A percentile compares a stretch with the other conserved stretches of the same genome.
These are phyloP conservation scores for Naegleria lovaniensis DNA, from an alignment of 208 protist species.

Conservation along the genomic window DNA sequence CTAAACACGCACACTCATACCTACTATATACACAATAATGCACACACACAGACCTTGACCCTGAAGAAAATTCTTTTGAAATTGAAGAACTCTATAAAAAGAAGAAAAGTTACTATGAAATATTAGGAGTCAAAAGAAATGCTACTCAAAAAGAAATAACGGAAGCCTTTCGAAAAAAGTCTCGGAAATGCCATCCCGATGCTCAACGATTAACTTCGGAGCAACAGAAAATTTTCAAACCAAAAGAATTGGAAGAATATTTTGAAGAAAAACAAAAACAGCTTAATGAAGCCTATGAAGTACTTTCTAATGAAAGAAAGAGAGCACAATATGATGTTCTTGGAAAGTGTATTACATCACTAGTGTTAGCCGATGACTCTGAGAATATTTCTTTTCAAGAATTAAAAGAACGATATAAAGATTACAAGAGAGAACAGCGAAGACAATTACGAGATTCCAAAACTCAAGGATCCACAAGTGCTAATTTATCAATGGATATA, in stretches of 20 bases:
- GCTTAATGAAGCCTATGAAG: slow-evolving; percentile 39
- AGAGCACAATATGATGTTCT: slow-evolving; percentile 33
- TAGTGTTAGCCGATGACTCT: background rate
- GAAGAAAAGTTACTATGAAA: slow-evolving; percentile 2
- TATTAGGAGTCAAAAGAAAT: background rate
- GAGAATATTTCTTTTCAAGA: background rate
- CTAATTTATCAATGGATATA: background rate
- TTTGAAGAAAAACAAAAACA: slow-evolving; percentile 17
- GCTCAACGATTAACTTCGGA: background rate
- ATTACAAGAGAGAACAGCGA: background rate
- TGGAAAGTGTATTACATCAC: background rate
- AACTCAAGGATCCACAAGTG: background rate
- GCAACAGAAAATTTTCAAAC: slow-evolving; percentile 2
- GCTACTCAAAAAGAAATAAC: background rate
- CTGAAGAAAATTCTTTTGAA: background rate
- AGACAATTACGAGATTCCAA: background rate
- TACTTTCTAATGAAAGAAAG: slow-evolving; percentile 30
- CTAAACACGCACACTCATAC: no score
- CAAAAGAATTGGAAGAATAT: slow-evolving; percentile 14
- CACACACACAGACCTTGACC: no score
- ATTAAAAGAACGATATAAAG: background rate
- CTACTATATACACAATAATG: no score
- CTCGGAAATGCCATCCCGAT: slow-evolving; percentile 16
- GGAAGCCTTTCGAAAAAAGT: background rate
- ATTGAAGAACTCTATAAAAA: slow-evolving; percentile 9